Conservation (phyloP, 139 green algal species). For the Chlamydomonas schloesseri region DNA sequence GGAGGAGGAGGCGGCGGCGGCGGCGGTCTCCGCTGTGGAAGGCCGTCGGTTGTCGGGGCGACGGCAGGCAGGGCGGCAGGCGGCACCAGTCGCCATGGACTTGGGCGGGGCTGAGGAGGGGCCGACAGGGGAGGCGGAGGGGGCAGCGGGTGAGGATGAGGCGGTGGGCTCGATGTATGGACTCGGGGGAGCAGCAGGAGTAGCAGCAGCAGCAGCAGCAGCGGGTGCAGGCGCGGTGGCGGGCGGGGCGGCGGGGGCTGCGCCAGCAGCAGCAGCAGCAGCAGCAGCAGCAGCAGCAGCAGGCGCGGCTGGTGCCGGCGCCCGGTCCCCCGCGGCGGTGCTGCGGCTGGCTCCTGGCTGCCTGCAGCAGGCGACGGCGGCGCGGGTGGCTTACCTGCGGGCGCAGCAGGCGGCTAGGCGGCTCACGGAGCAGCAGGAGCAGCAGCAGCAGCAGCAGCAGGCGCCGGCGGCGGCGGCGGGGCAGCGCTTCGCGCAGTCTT, state of each 20-base stretch:
- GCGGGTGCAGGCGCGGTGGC: neutral
- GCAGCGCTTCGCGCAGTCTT: neutral
- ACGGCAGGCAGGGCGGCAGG: too few species aligned
- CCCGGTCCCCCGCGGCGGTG: neutral
- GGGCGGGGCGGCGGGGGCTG: neutral
- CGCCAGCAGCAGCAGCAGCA: too few species aligned
- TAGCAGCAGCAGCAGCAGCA: neutral
- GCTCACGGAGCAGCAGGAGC: neutral
- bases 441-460: neutral
- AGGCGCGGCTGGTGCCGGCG: too few species aligned
- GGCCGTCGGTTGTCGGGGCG: too few species aligned
- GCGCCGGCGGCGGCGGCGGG: neutral
- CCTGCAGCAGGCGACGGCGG: conserved; percentile 16
- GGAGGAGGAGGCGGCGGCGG: too few species aligned
- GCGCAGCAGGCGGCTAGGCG: neutral
- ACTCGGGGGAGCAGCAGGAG: neutral
- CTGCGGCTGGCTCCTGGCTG: neutral
- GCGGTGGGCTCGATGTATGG: too few species aligned
- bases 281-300: too few species aligned
- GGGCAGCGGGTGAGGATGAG: too few species aligned
- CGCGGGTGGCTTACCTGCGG: neutral
- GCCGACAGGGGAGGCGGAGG: too few species aligned
- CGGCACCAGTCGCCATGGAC: too few species aligned
- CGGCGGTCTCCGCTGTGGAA: too few species aligned
- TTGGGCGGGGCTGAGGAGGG: too few species aligned